These are phyloP conservation scores for Centrapalus pauciflorus DNA, from an alignment of 129 eudicot species.

Conservation along the genomic window DNA sequence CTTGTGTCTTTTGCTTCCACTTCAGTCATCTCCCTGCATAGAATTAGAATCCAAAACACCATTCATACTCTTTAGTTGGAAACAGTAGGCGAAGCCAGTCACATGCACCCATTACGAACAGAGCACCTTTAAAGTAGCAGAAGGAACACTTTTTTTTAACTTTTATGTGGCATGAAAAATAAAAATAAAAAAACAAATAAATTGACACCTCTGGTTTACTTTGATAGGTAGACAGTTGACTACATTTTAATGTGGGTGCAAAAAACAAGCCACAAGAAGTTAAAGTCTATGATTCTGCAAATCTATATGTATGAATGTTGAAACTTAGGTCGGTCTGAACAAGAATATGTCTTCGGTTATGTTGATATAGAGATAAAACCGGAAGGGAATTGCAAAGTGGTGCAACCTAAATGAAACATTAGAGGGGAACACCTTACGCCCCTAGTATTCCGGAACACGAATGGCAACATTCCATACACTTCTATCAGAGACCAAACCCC, in stretches of 20 bases:
- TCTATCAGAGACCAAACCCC: no score
- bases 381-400: no score
- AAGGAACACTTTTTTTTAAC: no score
- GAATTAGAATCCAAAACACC: slow-evolving; percentile 7
- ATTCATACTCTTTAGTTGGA: no score
- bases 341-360: no score
- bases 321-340: background rate
- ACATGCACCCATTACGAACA: background rate
- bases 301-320: background rate
- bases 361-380: no score
- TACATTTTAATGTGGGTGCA: background rate
- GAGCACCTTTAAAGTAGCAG: no score
- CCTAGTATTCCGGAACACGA: no score
- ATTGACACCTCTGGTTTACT: background rate
- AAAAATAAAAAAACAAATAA: background rate
- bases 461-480: no score
- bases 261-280: background rate
- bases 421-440: no score
- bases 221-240: background rate
- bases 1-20: slow-evolving; percentile 35
- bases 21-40: slow-evolving; percentile 36
- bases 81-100: background rate
- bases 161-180: no score
- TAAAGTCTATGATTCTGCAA: background rate
- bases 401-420: no score